These are phyloP conservation scores for Flaveria linearis DNA, from an alignment of 129 eudicot genomes.

Conservation along the genomic window DNA sequence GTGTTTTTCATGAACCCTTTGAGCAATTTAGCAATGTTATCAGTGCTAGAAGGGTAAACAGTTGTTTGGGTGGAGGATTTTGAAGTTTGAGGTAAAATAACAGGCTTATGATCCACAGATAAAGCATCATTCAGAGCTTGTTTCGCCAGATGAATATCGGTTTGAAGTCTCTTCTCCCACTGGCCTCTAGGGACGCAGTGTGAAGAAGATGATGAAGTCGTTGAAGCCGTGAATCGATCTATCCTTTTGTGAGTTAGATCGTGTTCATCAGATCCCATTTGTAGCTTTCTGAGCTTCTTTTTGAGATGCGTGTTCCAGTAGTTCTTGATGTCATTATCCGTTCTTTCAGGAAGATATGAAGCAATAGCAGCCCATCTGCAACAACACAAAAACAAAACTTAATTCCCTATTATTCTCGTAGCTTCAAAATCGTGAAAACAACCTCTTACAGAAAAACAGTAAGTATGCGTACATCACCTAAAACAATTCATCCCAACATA, in stretches of 20 bases:
- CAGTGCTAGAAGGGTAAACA: conserved; percentile 64
- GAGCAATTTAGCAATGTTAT: conserved; percentile 69
- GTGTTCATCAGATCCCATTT: conserved; percentile 31
- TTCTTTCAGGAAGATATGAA: conserved; percentile 73
- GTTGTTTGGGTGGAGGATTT: conserved; percentile 27
- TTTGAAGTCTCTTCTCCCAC: conserved; percentile 69
- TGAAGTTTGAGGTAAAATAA: not conserved
- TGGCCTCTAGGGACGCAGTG: conserved; percentile 57
- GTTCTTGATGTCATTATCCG: conserved; percentile 69
- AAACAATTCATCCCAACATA: not conserved
- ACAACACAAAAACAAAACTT: conserved; percentile 16
- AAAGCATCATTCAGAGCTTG: conserved; percentile 67
- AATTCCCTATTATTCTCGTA: too few relatives aligned
- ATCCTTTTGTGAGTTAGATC: conserved; percentile 21
- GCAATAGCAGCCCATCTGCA: conserved; percentile 81
- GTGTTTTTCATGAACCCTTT: conserved; percentile 65
- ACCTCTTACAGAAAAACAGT: too few relatives aligned
- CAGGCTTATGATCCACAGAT: conserved; percentile 41
- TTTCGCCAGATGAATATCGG: conserved; percentile 57
- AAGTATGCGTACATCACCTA: not conserved
- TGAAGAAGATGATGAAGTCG: conserved; percentile 43
- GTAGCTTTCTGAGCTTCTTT: conserved; percentile 59
- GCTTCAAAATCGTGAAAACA: too few relatives aligned
- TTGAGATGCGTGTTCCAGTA: conserved; percentile 69
- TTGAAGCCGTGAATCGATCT: conserved; percentile 38